Conservation (phyloP, 2,329 filamentous ascomycete species). For the Alternaria ethzedia region DNA sequence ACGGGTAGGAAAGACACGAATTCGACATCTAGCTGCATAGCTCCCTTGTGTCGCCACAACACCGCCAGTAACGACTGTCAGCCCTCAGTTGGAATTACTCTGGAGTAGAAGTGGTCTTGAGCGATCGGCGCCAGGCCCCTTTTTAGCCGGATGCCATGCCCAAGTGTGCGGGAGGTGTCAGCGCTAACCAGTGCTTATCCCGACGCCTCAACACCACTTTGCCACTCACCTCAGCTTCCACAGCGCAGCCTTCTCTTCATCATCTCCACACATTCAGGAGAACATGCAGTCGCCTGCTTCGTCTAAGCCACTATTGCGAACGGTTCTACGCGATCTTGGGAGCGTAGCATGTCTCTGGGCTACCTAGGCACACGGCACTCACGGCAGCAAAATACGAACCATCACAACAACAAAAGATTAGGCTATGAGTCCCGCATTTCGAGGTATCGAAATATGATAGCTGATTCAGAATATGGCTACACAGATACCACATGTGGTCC, state of each 20-base stretch:
- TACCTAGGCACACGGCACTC: not conserved
- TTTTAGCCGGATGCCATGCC: not conserved
- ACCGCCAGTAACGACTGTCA: not conserved
- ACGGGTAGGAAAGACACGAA: not conserved
- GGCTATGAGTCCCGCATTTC: not conserved
- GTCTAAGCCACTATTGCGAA: not conserved
- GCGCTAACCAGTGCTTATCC: slow-evolving; percentile 2
- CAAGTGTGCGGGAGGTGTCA: not conserved
- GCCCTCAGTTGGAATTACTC: not conserved
- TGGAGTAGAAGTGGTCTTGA: not conserved
- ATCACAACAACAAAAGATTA: not conserved
- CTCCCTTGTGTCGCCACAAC: not conserved
- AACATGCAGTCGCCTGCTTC: not conserved
- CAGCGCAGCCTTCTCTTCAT: not conserved
- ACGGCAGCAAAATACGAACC: not conserved
- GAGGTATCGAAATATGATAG: not conserved
- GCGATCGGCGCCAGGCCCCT: not conserved
- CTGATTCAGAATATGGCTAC: not conserved
- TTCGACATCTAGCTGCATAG: not conserved
- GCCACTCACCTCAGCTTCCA: not conserved
- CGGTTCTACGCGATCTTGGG: not conserved
- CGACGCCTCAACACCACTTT: not conserved
- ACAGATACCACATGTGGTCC: not conserved
- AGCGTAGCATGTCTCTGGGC: not conserved
- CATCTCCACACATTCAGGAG: not conserved